phyloP scores from a whole-genome alignment of 345 rosid species.

The Aquilaria malaccensis region DNA sequence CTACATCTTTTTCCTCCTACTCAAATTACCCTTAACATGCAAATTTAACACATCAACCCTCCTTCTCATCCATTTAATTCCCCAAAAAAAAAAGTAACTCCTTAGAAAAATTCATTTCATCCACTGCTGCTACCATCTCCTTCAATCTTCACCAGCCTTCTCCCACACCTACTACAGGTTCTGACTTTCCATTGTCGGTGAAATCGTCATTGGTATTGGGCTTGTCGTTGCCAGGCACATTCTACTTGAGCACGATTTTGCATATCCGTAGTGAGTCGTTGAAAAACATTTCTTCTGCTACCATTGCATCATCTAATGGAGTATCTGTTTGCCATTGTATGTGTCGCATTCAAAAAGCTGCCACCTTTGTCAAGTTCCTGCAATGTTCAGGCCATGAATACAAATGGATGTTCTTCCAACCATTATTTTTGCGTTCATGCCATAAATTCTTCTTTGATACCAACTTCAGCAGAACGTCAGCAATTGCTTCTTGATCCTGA shows the following conservation, averaged over 20 bases:
- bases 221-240: too few relatives aligned
- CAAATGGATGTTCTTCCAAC: constrained; percentile 94
- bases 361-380: constrained; percentile 87
- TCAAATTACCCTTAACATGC: too few relatives aligned
- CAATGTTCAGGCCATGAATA: constrained; percentile 99
- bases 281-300: constrained; percentile 53
- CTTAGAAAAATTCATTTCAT: too few relatives aligned
- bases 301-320: constrained; percentile 57
- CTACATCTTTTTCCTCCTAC: too few relatives aligned
- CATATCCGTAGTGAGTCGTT: constrained; percentile 90
- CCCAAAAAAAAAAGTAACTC: too few relatives aligned
- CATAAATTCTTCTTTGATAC: constrained; percentile 92
- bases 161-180: too few relatives aligned
- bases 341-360: constrained; percentile 89
- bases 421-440: constrained; percentile 78
- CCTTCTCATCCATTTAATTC: too few relatives aligned
- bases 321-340: constrained; percentile 95
- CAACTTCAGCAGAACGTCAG: constrained; percentile 78
- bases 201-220: too few relatives aligned
- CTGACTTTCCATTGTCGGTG: too few relatives aligned
- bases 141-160: too few relatives aligned
- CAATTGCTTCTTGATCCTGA: constrained; percentile 78
- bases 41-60: too few relatives aligned
- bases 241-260: constrained; percentile 29
- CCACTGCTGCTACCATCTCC: too few relatives aligned